A percentile compares a stretch with the other conserved stretches of the same genome.
Evolutionary conservation across 2,329 filamentous ascomycete genomes (phyloP).

Genomic region (Pleomassaria siparia): DNA sequence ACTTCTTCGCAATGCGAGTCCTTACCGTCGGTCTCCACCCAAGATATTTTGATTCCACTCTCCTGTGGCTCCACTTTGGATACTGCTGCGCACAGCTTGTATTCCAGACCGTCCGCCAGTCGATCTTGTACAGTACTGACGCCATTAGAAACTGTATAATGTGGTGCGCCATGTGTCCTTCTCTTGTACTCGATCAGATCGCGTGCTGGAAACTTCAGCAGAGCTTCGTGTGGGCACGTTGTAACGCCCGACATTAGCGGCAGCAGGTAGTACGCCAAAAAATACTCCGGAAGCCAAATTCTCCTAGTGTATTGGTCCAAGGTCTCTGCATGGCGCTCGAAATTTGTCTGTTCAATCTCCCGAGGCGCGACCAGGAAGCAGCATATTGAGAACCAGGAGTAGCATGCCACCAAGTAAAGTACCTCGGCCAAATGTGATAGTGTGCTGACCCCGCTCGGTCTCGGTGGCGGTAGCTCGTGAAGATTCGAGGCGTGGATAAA

Average conservation of each 20-base stretch:
- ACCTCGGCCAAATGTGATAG: constrained; percentile 49
- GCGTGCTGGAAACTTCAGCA: constrained; percentile 56
- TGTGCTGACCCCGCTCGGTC: constrained; percentile 39
- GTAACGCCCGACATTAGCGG: constrained; percentile 58
- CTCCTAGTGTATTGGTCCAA: constrained; percentile 54
- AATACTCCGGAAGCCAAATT: constrained; percentile 53
- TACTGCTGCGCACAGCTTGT: constrained; percentile 47
- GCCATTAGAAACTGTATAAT: constrained; percentile 55
- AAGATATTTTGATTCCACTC: constrained; percentile 37
- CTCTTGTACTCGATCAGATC: constrained; percentile 57
- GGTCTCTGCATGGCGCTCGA: constrained; percentile 44
- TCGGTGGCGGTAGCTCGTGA: constrained; percentile 52
- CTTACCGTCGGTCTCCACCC: constrained; percentile 25
- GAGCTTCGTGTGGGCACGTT: constrained; percentile 55
- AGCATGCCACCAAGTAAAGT: constrained; percentile 50
- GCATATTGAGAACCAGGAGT: constrained; percentile 57
- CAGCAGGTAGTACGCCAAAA: constrained; percentile 53
- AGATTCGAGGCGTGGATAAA: constrained; percentile 59
- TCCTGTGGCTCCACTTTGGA: constrained; percentile 34
- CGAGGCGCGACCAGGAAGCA: constrained; percentile 52
- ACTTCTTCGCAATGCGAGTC: constrained; percentile 26
- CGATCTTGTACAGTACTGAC: constrained; percentile 54
- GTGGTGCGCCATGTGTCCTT: constrained; percentile 50
- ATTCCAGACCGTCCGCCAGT: constrained; percentile 46
- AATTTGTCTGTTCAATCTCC: constrained; percentile 5